Evolutionary conservation across 1,284 basidiomycete species (phyloP).

Genomic region (Peniophora sp.): DNA sequence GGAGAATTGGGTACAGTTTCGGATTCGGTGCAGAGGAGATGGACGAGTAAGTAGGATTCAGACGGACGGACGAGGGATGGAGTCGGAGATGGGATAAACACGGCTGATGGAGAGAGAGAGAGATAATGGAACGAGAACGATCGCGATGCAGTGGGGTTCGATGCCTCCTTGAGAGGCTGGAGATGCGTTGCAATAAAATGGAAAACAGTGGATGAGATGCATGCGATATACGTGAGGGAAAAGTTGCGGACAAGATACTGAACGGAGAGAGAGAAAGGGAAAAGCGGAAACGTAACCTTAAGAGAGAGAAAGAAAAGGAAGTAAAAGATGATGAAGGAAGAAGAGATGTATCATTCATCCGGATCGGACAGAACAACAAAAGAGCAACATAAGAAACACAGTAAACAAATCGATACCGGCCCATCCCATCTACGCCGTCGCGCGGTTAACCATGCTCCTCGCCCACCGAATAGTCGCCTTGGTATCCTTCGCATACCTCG

Average conservation of each 20-base stretch:
- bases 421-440: slow-evolving; percentile 45
- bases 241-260: no score
- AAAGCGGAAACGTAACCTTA: no score
- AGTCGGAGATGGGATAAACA: no score
- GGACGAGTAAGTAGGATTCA: no score
- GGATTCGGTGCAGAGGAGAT: no score
- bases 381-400: not conserved
- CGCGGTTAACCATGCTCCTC: slow-evolving; percentile 19
- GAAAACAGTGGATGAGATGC: slow-evolving; percentile 3
- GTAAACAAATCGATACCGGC: not conserved
- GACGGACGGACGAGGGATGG: no score
- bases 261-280: slow-evolving; percentile 10
- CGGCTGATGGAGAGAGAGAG: no score
- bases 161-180: slow-evolving; percentile 17
- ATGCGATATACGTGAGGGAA: no score
- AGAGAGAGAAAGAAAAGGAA: slow-evolving; percentile 8
- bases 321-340: slow-evolving; percentile 4
- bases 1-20: no score
- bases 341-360: not conserved
- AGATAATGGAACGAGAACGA: no score
- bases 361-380: not conserved
- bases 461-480: slow-evolving; percentile 82
- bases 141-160: slow-evolving; percentile 15
- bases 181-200: slow-evolving; percentile 8
- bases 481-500: slow-evolving; percentile 58